Evolutionary conservation across 768 basidiomycete genomes (phyloP).

Genomic region (Collybia sordida): DNA sequence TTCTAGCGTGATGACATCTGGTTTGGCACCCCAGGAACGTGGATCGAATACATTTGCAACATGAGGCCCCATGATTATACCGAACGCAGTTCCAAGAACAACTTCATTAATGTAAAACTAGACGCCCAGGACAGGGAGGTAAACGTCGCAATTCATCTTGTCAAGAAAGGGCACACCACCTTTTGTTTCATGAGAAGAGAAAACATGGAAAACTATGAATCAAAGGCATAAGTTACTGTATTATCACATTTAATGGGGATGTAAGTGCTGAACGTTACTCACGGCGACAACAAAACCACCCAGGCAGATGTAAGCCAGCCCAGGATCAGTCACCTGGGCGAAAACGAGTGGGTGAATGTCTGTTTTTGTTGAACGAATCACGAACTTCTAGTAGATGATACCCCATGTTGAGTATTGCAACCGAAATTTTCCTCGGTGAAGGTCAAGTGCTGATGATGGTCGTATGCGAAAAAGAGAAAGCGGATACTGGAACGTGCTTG

Average conservation of each 20-base stretch:
- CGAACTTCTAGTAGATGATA: conserved; percentile 31
- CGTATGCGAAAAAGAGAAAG: no score
- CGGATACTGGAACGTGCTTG: no score
- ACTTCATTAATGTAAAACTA: conserved; percentile 92
- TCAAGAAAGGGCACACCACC: conserved; percentile 33
- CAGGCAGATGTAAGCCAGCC: conserved; percentile 61
- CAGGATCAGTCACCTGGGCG: conserved; percentile 48
- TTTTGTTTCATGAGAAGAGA: conserved; percentile 84
- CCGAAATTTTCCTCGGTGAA: no score
- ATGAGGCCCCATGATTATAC: conserved; percentile 70
- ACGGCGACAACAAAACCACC: conserved; percentile 42
- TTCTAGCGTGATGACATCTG: conserved; percentile 58
- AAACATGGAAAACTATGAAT: conserved; percentile 75
- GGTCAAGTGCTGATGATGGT: no score
- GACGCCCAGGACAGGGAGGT: background rate
- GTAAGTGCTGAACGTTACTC: background rate
- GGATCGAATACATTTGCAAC: conserved; percentile 74
- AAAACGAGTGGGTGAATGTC: conserved; percentile 22
- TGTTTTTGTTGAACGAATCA: conserved; percentile 9
- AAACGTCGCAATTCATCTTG: background rate
- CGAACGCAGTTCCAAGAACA: conserved; percentile 79
- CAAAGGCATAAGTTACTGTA: background rate
- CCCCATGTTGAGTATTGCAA: background rate
- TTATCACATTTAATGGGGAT: background rate
- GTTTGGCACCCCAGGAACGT: conserved; percentile 55